Evolutionary conservation across 2,329 filamentous ascomycete genomes (phyloP), one percentile per base, ranked within the genome.

Genomic region (Parasarocladium wereldwijsianum): DNA sequence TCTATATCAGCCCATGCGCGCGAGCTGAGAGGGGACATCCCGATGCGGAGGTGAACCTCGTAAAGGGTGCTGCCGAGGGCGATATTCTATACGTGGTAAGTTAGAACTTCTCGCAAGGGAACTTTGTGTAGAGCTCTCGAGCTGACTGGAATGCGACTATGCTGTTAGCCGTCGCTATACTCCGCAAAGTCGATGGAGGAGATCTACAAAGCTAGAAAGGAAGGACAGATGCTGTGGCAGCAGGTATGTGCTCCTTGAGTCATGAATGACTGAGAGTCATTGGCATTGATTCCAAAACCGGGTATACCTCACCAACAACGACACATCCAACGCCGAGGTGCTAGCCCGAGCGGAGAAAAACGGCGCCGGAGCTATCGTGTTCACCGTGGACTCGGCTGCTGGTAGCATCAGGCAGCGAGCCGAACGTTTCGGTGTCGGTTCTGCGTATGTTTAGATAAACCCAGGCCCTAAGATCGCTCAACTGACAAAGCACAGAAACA

Each of bases 1-100:
- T 66, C 43, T 65, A 64, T 42, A 64, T 66, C 39, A 51, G 54
- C 2, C 62, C 62, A 1, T 58, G 57, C 17, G 55, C 58, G 8
- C 50, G 54, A 13, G 60, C 51, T 19, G 57, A 50, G 14, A 58
- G 59, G 24, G 57, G 51, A 2, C 48, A 65, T 35, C 43, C 49
- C 1, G 53, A 55, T 2, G 62, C 47, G 11, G 62, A 66, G 43
- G 37, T 57, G n/a, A 63, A 62, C 38, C 49, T 68, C 32, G 52
- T 60, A 19, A 50, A 58, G 38, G 59, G 55, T 14, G 55, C 62
- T 7, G 58, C 49, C 4, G 47, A 49, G 5, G 58, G 54, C 19
- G 46, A 59, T 25, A 58, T 66, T 24, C 49, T 65, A 20, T 65
- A 66, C 38, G 51, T 60, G 8, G 47, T 47, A 38, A 22, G 42